Conservation (phyloP, 768 basidiomycete genomes). For the Hygrophoropsis aurantiaca region DNA sequence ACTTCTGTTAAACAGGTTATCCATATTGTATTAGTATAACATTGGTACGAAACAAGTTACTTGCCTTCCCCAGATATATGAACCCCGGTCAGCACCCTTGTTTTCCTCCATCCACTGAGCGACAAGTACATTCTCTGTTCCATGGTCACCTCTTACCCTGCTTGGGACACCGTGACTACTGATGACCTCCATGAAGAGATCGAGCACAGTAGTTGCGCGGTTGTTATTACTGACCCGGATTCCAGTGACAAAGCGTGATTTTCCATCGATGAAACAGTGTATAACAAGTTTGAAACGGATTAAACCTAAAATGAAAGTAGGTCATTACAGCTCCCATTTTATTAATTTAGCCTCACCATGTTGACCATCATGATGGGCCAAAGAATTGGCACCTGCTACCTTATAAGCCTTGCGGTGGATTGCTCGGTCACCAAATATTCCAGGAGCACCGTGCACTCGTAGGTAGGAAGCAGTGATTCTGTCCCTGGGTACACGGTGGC, state of each 20-base stretch:
- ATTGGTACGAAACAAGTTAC: no score
- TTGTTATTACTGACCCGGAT: constrained; percentile 42
- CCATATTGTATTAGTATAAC: neutral
- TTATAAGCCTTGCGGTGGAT: constrained; percentile 29
- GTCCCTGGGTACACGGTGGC: no score
- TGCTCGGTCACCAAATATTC: constrained; percentile 22
- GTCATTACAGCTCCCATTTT: no score
- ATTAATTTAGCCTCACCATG: no score
- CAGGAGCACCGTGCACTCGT: no score
- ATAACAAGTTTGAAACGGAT: constrained; percentile 37
- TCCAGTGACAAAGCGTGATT: constrained; percentile 34
- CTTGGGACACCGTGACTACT: constrained; percentile 29
- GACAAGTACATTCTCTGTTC: constrained; percentile 35
- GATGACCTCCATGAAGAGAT: constrained; percentile 29
- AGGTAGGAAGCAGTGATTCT: no score
- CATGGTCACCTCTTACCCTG: constrained; percentile 37
- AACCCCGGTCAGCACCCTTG: constrained; percentile 17
- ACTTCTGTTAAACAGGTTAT: constrained; percentile 22
- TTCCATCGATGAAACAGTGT: constrained; percentile 44
- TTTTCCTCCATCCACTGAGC: constrained; percentile 18
- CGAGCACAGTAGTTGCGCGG: constrained; percentile 35
- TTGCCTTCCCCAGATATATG: constrained; percentile 40
- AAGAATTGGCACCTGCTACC: constrained; percentile 35
- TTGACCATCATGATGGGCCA: constrained; percentile 41
- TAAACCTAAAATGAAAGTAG: no score